A percentile compares a stretch with the other conserved stretches of the same genome.
Conservation (phyloP, 768 basidiomycete genomes). For the Stropharia rugosoannulata region DNA sequence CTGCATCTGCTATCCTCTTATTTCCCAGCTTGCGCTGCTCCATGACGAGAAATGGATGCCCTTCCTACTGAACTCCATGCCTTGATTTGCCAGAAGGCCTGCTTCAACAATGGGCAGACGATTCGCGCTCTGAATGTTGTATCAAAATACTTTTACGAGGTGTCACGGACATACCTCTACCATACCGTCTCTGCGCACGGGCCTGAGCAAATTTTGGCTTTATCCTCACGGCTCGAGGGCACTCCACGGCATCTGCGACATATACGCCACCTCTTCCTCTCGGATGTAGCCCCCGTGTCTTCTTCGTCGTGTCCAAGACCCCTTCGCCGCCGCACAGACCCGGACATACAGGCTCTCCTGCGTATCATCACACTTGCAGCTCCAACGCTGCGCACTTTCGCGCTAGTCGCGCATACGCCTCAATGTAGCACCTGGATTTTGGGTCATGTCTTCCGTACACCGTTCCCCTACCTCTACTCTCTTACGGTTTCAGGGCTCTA, state of each 20-base stretch:
- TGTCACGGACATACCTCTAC: slow-evolving; percentile 38
- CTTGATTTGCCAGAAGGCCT: slow-evolving; percentile 42
- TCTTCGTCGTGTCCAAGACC: not conserved
- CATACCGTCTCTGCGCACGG: slow-evolving; percentile 36
- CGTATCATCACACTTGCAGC: slow-evolving; percentile 36
- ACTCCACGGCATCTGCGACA: slow-evolving; percentile 35
- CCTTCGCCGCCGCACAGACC: not conserved
- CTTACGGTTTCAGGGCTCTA: slow-evolving; percentile 50
- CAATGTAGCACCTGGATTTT: slow-evolving; percentile 36
- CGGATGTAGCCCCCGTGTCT: slow-evolving; percentile 20
- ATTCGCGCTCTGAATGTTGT: slow-evolving; percentile 36
- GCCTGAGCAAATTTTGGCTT: slow-evolving; percentile 21
- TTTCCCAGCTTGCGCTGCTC: not conserved
- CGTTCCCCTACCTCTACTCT: slow-evolving; percentile 38
- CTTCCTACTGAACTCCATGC: slow-evolving; percentile 45
- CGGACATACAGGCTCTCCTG: slow-evolving; percentile 17
- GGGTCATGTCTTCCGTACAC: slow-evolving; percentile 39
- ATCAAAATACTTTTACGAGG: slow-evolving; percentile 37
- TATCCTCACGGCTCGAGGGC: slow-evolving; percentile 29
- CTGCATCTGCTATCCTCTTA: not conserved
- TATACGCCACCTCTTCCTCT: slow-evolving; percentile 45
- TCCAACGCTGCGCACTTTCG: slow-evolving; percentile 40
- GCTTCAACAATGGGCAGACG: slow-evolving; percentile 36
- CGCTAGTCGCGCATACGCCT: slow-evolving; percentile 32
- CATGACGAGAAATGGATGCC: slow-evolving; percentile 23